Evolutionary conservation across 306 rosid species (phyloP), one percentile per base, ranked within the genome.

Genomic region (Begonia loranthoides): DNA sequence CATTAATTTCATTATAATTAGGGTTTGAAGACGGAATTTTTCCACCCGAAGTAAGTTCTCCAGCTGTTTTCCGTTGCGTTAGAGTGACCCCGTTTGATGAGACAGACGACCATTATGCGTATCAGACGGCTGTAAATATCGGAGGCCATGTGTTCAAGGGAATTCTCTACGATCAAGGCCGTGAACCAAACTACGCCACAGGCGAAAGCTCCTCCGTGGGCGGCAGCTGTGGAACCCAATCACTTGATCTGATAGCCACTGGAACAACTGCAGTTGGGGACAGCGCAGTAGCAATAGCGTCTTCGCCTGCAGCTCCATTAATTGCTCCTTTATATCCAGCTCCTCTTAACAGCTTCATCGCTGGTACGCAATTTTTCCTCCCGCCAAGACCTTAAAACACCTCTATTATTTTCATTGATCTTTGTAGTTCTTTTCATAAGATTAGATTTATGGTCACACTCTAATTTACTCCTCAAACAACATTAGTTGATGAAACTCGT

Each of bases 291-390:
- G n/a, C n/a, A n/a, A n/a, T n/a, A n/a, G n/a, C n/a, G n/a, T n/a
- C n/a, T n/a, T n/a, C n/a, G n/a, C n/a, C n/a, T n/a, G n/a, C n/a
- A n/a, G 76, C 59, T 15, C 49, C 69, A 45, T 54, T 72, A 1
- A 69, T 81, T 4, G 84, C 74, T 67, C 77, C 76, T 39, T 66
- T 73, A 58, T 78, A 75, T 59, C 74, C 82, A 8, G 55, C 79
- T 70, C 82, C 82, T 3, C 72, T 75, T 14, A 65, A 41, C 78
- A 41, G 76, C 49, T 81, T 69, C 78, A 75, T 77, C 78, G 51
- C 65, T 70, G 71, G 90, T 81, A 81, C 90, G 90, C 90, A 81
- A 70, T 81, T 78, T 79, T 81, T 81, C 74, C 78, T 76, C 44
- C 85, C 73, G 41, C 82, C 80, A 65, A 70, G 85, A 70, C 75